Evolutionary conservation across 2,329 filamentous ascomycete genomes (phyloP).

Genomic region (Diaporthe humulicola): DNA sequence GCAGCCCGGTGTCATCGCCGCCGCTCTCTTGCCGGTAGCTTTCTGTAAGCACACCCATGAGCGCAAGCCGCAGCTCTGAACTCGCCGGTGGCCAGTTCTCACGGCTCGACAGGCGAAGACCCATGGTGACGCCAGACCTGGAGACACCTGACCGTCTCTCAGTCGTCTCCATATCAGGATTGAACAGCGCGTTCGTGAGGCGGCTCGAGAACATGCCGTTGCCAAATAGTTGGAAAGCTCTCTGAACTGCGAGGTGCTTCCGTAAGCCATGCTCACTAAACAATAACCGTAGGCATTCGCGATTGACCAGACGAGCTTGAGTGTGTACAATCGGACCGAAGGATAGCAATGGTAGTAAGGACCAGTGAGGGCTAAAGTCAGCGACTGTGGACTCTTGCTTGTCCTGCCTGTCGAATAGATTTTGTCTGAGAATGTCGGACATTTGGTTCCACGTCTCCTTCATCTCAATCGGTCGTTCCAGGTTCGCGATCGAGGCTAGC

Average conservation of each 20-base stretch:
- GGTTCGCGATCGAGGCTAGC: constrained; percentile 62
- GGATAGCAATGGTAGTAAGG: constrained; percentile 76
- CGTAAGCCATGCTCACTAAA: constrained; percentile 81
- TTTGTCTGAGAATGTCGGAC: constrained; percentile 54
- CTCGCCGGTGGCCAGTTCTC: constrained; percentile 94
- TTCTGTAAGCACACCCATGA: constrained; percentile 88
- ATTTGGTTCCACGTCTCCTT: constrained; percentile 52
- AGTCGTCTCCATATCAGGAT: constrained; percentile 83
- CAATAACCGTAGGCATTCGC: constrained; percentile 79
- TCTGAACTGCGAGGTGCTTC: constrained; percentile 80
- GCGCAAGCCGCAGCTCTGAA: constrained; percentile 88
- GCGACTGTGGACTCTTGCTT: constrained; percentile 31
- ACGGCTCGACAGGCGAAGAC: constrained; percentile 83
- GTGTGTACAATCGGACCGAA: constrained; percentile 80
- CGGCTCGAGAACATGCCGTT: constrained; percentile 87
- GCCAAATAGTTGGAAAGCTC: constrained; percentile 85
- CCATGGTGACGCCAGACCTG: constrained; percentile 79
- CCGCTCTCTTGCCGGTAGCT: constrained; percentile 64
- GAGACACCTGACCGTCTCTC: constrained; percentile 79
- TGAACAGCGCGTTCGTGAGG: constrained; percentile 86
- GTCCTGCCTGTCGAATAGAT: constrained; percentile 50
- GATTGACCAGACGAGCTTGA: constrained; percentile 83
- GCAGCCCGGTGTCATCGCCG: constrained; percentile 57
- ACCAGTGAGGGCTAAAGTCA: constrained; percentile 67
- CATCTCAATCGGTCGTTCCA: constrained; percentile 54